Evolutionary conservation across 176 grass and related monocot genomes (phyloP).

Genomic region (Paspalum notatum): DNA sequence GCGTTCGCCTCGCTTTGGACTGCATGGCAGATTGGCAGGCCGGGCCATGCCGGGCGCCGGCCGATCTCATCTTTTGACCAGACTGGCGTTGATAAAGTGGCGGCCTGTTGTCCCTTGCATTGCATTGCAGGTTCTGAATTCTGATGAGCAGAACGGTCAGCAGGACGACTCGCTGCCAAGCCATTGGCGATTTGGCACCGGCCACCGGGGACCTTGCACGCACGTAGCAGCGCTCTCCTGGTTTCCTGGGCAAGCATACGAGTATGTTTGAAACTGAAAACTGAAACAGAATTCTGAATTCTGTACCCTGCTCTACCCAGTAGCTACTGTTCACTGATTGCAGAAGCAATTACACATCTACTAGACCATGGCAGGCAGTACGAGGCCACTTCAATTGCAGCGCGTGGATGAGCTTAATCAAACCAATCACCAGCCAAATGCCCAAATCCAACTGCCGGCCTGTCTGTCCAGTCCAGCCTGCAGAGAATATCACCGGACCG

Average conservation of each 20-base stretch:
- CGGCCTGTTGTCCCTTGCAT: background rate
- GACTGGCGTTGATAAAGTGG: background rate
- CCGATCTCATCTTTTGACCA: slow-evolving; percentile 28
- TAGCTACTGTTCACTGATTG: too few relatives aligned
- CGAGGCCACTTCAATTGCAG: background rate
- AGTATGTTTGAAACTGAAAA: background rate
- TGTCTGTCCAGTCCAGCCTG: slow-evolving; percentile 6
- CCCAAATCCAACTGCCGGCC: background rate
- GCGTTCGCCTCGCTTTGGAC: background rate
- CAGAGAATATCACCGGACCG: slow-evolving; percentile 9
- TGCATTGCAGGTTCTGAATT: background rate
- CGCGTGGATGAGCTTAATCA: background rate
- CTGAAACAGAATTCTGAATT: background rate
- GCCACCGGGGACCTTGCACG: background rate
- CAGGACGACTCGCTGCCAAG: too few relatives aligned
- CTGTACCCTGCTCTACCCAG: too few relatives aligned
- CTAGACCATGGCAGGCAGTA: background rate
- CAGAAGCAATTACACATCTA: background rate
- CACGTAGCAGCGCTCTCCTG: background rate
- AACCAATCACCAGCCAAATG: background rate
- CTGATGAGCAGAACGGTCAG: background rate
- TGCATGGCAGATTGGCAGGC: background rate
- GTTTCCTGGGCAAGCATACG: background rate
- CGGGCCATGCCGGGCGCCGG: background rate
- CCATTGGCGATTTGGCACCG: background rate